Evolutionary conservation across 306 rosid genomes (phyloP).

Genomic region (Quercus berberidifolia): DNA sequence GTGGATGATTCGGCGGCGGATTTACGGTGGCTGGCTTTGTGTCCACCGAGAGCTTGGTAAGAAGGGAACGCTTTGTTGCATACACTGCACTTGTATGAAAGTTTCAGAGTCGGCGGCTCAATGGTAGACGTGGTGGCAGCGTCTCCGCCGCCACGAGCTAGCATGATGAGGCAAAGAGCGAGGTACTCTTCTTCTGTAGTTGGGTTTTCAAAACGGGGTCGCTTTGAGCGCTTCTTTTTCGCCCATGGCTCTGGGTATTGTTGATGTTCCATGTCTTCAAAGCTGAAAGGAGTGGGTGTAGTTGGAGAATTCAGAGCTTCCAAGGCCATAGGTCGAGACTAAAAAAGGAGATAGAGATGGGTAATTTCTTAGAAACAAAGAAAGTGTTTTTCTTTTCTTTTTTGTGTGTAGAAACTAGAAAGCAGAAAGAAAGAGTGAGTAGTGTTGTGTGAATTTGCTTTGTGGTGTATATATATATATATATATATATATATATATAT

Average conservation of each 20-base stretch:
- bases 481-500: background rate
- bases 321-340: conserved; percentile 49
- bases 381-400: too few relatives aligned
- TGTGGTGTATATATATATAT: background rate
- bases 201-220: conserved; percentile 41
- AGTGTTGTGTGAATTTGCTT: background rate
- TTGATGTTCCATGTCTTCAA: conserved; percentile 19
- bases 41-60: conserved; percentile 93
- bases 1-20: conserved; percentile 20
- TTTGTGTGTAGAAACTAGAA: background rate
- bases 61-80: conserved; percentile 74
- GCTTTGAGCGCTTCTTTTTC: conserved; percentile 69
- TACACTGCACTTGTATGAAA: conserved; percentile 52
- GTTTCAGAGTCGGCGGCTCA: conserved; percentile 27
- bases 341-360: background rate
- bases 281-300: conserved; percentile 26
- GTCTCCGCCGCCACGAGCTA: conserved; percentile 57
- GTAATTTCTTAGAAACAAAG: too few relatives aligned
- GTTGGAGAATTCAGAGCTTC: conserved; percentile 73
- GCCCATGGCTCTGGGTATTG: conserved; percentile 58
- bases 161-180: conserved; percentile 97
- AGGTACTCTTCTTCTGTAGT: conserved; percentile 78
- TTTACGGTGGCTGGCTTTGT: conserved; percentile 93
- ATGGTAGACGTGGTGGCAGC: background rate
- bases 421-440: background rate